These are phyloP conservation scores for Geopyxis carbonaria DNA, from an alignment of 495 filamentous ascomycete genomes.

Conservation along the genomic window DNA sequence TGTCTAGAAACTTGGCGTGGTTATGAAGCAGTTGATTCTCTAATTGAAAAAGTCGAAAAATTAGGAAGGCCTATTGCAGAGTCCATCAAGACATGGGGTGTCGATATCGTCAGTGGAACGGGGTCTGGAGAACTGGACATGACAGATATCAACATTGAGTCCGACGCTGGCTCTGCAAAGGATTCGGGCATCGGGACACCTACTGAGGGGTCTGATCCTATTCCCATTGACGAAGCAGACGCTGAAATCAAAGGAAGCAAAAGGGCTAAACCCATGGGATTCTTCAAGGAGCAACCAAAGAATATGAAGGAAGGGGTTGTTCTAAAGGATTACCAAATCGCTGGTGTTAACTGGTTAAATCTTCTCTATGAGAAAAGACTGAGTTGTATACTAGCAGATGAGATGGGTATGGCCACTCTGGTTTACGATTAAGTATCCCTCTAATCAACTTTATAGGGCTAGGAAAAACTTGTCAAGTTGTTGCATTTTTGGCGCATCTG, in stretches of 20 bases:
- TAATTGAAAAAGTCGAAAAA: slow-evolving; percentile 53
- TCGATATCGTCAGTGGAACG: slow-evolving; percentile 45
- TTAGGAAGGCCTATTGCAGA: slow-evolving; percentile 49
- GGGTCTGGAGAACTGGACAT: slow-evolving; percentile 50
- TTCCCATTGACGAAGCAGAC: slow-evolving; percentile 37
- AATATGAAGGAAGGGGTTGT: slow-evolving; percentile 51
- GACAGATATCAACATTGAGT: slow-evolving; percentile 37
- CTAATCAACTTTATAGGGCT: slow-evolving; percentile 33
- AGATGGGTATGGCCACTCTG: slow-evolving; percentile 46
- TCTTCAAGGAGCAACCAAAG: slow-evolving; percentile 46
- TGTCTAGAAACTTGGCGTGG: slow-evolving; percentile 55
- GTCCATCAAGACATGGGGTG: slow-evolving; percentile 60
- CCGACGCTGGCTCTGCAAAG: slow-evolving; percentile 21
- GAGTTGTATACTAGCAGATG: slow-evolving; percentile 83
- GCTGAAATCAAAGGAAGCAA: slow-evolving; percentile 30
- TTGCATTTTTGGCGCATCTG: slow-evolving; percentile 74
- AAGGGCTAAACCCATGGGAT: slow-evolving; percentile 18
- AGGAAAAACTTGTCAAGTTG: slow-evolving; percentile 94
- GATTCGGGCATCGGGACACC: slow-evolving; percentile 68
- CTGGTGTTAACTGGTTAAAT: slow-evolving; percentile 85
- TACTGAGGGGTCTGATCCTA: slow-evolving; percentile 31
- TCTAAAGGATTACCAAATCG: slow-evolving; percentile 84
- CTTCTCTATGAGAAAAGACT: slow-evolving; percentile 59
- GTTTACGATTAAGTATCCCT: background rate
- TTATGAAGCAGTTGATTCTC: slow-evolving; percentile 56